A percentile compares a stretch with the other conserved stretches of the same genome.
phyloP scores from a whole-genome alignment of 2,329 filamentous ascomycete genomes.

The Didymella exigua region DNA sequence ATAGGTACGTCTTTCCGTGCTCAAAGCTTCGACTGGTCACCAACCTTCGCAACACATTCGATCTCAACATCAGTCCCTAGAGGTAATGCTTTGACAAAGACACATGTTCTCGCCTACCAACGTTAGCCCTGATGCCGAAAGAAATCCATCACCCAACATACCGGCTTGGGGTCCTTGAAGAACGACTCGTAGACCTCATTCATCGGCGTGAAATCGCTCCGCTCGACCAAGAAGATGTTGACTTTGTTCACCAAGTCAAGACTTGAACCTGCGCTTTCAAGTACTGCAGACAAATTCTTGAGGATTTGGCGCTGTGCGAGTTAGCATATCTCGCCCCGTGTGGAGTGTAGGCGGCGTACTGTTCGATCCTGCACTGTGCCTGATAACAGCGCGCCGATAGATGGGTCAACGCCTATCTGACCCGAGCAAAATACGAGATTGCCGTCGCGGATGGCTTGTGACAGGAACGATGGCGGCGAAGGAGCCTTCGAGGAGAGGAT shows the following conservation, averaged over 20 bases:
- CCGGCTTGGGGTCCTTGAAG: constrained; percentile 41
- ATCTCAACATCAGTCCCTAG: constrained; percentile 25
- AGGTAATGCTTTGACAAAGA: constrained; percentile 26
- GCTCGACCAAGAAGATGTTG: constrained; percentile 69
- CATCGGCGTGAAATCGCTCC: constrained; percentile 67
- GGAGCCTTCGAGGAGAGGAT: constrained; percentile 12
- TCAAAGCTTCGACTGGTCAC: neutral
- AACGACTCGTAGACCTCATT: constrained; percentile 62
- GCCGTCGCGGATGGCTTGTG: constrained; percentile 51
- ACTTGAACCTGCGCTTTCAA: constrained; percentile 65
- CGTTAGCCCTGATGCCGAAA: neutral
- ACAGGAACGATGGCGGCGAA: constrained; percentile 52
- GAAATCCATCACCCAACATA: neutral
- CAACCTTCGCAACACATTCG: constrained; percentile 15
- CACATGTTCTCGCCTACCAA: constrained; percentile 22
- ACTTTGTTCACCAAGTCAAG: constrained; percentile 69
- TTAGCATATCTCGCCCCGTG: neutral
- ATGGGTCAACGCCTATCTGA: constrained; percentile 62
- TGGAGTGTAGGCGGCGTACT: constrained; percentile 26
- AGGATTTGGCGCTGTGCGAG: constrained; percentile 6
- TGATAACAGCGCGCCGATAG: constrained; percentile 59
- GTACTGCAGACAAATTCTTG: constrained; percentile 47
- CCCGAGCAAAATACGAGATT: constrained; percentile 75
- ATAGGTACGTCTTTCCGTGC: no score
- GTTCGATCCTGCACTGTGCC: constrained; percentile 63